Evolutionary conservation across 495 filamentous ascomycete genomes (phyloP), one percentile per base, ranked within the genome.

Genomic region (Collariella sp.): DNA sequence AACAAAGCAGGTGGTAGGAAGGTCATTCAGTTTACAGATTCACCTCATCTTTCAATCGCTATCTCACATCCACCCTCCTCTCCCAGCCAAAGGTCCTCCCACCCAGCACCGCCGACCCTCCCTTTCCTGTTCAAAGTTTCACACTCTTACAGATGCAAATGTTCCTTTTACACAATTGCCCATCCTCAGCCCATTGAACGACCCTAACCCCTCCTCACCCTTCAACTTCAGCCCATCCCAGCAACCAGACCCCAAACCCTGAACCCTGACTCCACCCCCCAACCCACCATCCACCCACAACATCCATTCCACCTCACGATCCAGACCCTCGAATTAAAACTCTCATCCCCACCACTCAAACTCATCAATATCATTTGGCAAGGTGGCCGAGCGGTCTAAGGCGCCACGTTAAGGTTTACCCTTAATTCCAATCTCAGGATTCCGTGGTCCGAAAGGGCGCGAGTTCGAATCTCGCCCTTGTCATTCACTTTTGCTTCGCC

Each of bases 331-430:
- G n/a, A n/a, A 7, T 16, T n/a, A 40, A 42, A 53, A 45, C 31
- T 33, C 38, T 7, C 24, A 53, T 45, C 31, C 20, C 40, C 49
- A 50, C 49, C 50, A 22, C 50, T 35, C 50, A 45, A 45, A 11
- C 3, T 16, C 40, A 53, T 36, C 31, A 53, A 45, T 35, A 23
- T 6, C n/a, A 56, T 24, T 2, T 50, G 69, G 63, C 60, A 70
- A 63, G 64, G 63, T 75, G 71, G 71, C 72, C 71, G 70, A 76
- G 73, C 73, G 72, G 71, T 74, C 50, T 71, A 75, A 75, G 73
- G 73, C 72, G 72, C 67, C 69, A 71, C 69, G 69, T 76, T 76
- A 75, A 75, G 73, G 50, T 26, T 16, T 53, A 52, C n/a, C 50
- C 50, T 53, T 53, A 33, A 53, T 45, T 20, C 20, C 20, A 2